These are phyloP conservation scores for Stagonosporopsis chrysanthemi DNA, from an alignment of 2,329 filamentous ascomycete genomes.

Conservation along the genomic window DNA sequence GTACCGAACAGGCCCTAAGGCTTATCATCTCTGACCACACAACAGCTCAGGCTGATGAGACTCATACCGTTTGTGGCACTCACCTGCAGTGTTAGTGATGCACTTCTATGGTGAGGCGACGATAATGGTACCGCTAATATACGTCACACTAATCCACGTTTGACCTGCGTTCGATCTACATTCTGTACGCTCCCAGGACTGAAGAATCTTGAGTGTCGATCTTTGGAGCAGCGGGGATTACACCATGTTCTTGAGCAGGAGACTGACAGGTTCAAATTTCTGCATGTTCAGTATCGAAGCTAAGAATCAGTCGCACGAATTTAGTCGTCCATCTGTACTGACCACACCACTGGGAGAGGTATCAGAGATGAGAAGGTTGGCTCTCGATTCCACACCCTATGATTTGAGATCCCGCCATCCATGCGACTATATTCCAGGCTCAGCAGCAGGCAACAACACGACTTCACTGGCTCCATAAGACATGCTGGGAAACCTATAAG, in stretches of 20 bases:
- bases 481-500: too few species aligned
- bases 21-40: not conserved
- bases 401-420: not conserved
- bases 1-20: too few species aligned
- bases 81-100: too few species aligned
- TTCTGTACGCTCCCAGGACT: not conserved
- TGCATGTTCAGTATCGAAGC: too few species aligned
- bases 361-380: too few species aligned
- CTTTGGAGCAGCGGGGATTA: too few species aligned
- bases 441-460: not conserved
- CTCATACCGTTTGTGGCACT: not conserved
- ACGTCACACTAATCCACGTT: not conserved
- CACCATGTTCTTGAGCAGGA: too few species aligned
- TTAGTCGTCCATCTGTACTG: too few species aligned
- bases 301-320: too few species aligned
- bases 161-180: slow-evolving; percentile 11
- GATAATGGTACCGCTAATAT: not conserved
- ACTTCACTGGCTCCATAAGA: not conserved
- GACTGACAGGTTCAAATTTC: too few species aligned
- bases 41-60: not conserved
- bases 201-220: not conserved
- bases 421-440: not conserved
- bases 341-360: too few species aligned
- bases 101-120: not conserved
- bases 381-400: not conserved